Evolutionary conservation across 495 filamentous ascomycete species (phyloP), one percentile per base, ranked within the genome.

Genomic region (Viridothelium virens): DNA sequence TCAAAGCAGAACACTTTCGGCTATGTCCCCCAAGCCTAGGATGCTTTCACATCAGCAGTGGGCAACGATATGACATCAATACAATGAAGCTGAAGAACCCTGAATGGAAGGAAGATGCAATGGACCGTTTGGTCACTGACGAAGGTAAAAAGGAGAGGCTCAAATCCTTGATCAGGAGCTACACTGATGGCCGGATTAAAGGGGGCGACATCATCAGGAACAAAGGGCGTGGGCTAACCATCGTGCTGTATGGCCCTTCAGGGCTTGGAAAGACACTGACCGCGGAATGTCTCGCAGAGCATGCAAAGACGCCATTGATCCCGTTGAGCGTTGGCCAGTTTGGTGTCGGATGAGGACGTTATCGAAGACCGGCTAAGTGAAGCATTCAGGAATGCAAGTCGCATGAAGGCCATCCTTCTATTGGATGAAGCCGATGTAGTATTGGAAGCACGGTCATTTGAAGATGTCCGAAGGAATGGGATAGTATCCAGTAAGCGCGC

Each of bases 201-300:
- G 25, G 25, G 25, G 25, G 25, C 25, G 25, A 25, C 25, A 25
- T 25, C 41, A 46, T 16, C 1, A 46, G 7, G 41, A 5, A 25
- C 14, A 48, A 10, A 64, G 63, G 63, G 25, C 25, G 25, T 1
- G 25, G 25, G 1, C 38, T 64, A 16, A 38, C 33, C 14, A 36
- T 64, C 36, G 63, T 64, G 0, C 38, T 64, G 6, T 38, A 64
- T 64, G 63, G 63, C 7, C 63, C 63, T 36, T 38, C 63, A 12
- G 63, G 63, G 14, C 37, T 64, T 31, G 63, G 63, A 41, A 64
- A 64, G 41, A 64, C 63, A 41, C 50, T 64, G 3, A 64, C 63
- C 9, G 63, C 63, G 44, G 63, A 64, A 31, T 56, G 9, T 0
- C 9, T 64, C 14, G 63, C 63, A 10, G 63, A 64, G 25, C 2